Evolutionary conservation across 768 basidiomycete species (phyloP).

Genomic region (Tulasnella sp.): DNA sequence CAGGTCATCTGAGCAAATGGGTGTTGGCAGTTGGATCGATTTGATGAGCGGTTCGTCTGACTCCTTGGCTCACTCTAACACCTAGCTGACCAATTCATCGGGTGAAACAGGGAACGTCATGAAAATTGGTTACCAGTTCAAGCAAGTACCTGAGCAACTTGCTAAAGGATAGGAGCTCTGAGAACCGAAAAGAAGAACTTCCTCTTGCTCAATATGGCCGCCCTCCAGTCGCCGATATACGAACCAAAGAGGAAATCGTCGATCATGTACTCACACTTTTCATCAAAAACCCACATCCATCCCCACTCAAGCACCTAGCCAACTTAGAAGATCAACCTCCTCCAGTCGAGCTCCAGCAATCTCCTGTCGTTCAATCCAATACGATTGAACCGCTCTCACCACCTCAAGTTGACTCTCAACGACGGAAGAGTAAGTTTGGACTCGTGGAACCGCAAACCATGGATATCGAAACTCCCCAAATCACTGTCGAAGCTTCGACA

Average conservation of each 20-base stretch:
- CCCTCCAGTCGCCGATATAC: slow-evolving; percentile 91
- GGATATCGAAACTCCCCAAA: too few species aligned
- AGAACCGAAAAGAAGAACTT: slow-evolving; percentile 98
- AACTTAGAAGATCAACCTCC: too few species aligned
- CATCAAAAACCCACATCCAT: too few species aligned
- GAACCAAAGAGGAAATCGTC: slow-evolving; percentile 75
- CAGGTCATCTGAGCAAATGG: slow-evolving; percentile 58
- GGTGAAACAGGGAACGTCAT: slow-evolving; percentile 99
- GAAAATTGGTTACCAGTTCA: slow-evolving; percentile 97
- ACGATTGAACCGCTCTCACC: too few species aligned
- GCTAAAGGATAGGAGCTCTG: slow-evolving; percentile 94
- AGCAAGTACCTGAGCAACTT: slow-evolving; percentile 95
- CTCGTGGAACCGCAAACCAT: too few species aligned
- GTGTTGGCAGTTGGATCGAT: slow-evolving; percentile 89
- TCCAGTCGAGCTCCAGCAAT: too few species aligned
- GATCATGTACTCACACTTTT: slow-evolving; percentile 53
- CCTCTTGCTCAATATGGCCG: slow-evolving; percentile 97
- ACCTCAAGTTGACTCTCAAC: too few species aligned
- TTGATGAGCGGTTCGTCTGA: slow-evolving; percentile 65
- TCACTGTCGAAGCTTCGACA: too few species aligned
- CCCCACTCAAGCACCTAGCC: slow-evolving; percentile 52
- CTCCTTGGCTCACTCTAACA: neutral
- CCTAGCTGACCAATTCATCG: too few species aligned
- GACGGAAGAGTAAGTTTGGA: too few species aligned
- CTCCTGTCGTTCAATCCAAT: too few species aligned